Evolutionary conservation across 1,284 basidiomycete genomes (phyloP).

Genomic region (Moesziomyces aphidis): DNA sequence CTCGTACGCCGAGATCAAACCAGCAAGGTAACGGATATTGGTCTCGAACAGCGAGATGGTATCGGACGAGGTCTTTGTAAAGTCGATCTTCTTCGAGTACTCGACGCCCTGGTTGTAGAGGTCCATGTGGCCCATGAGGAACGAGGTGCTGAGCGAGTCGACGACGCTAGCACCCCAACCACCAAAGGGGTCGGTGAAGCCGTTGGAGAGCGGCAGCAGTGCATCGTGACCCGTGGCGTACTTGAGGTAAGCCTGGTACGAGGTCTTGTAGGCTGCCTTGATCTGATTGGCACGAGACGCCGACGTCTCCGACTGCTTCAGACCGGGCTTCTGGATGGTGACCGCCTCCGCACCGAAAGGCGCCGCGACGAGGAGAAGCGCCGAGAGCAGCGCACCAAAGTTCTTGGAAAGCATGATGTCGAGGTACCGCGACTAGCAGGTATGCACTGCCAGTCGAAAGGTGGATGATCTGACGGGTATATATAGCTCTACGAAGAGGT

Average conservation of each 20-base stretch:
- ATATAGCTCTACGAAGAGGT: neutral
- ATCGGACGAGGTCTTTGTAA: constrained; percentile 33
- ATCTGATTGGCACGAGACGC: constrained; percentile 44
- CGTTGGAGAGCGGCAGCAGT: constrained; percentile 44
- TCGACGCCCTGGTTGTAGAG: constrained; percentile 39
- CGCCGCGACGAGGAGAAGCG: constrained; percentile 11
- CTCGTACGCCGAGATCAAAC: constrained; percentile 59
- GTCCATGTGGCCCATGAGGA: constrained; percentile 58
- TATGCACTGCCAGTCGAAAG: neutral
- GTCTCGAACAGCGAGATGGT: constrained; percentile 60
- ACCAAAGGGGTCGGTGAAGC: constrained; percentile 41
- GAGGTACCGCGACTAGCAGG: neutral
- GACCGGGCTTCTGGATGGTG: constrained; percentile 33
- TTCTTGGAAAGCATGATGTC: constrained; percentile 21
- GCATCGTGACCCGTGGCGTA: constrained; percentile 52
- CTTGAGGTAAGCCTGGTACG: constrained; percentile 50
- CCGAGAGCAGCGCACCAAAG: constrained; percentile 16
- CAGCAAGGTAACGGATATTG: constrained; percentile 62
- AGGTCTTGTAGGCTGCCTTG: constrained; percentile 40
- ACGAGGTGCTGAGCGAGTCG: constrained; percentile 56
- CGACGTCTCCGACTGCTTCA: constrained; percentile 24
- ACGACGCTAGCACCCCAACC: constrained; percentile 63
- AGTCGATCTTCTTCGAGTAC: constrained; percentile 47
- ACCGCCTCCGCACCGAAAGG: constrained; percentile 6
- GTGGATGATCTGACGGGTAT: neutral